Evolutionary conservation across 140 eudicot genomes (phyloP), one percentile per base, ranked within the genome.

Genomic region (Cichorium intybus): DNA sequence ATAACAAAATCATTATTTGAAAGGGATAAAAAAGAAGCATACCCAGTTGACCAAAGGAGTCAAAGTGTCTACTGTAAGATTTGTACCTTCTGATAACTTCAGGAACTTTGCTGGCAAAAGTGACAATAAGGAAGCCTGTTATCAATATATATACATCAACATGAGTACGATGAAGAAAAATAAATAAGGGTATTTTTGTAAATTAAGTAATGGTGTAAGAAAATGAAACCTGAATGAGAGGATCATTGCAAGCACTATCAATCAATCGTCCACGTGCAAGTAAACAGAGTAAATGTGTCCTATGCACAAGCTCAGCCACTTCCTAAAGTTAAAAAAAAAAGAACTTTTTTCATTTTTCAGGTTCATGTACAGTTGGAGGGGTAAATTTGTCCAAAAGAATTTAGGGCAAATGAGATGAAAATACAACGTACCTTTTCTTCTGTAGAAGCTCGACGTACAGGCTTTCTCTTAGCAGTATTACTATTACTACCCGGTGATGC

Each of bases 71-170:
- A 78, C 84, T 20, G 86, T 92, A 55, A 83, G 87, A 70, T 75
- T 76, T 34, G 95, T 56, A 68, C 60, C 61, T 20, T 84, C 83
- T 10, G 79, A 73, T 66, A 88, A 63, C 82, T 83, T 79, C 81
- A 81, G 49, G 73, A 92, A 75, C 57, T 77, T 71, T 47, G 74
- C 56, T 22, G 98, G 98, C 58, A 92, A 34, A 24, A 85, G 86
- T 69, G 98, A 92, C 31, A 92, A 78, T 46, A 92, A 60, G 54
- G 93, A 76, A 77, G 96, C 97, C 98, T 92, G 95, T 69, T 59
- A 80, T 45, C 27, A 71, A 15, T 60, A 20, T 4, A 29, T 35
- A 62, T 28, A 56, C 43, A 60, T n/a, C 57, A 20, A 28, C 16
- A 39, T 64, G 48, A 62, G 26, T 56, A 56, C 56, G 21, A 41